phyloP scores from a whole-genome alignment of 2,329 filamentous ascomycete genomes.

The Ceratocystis cacaofunesta region DNA sequence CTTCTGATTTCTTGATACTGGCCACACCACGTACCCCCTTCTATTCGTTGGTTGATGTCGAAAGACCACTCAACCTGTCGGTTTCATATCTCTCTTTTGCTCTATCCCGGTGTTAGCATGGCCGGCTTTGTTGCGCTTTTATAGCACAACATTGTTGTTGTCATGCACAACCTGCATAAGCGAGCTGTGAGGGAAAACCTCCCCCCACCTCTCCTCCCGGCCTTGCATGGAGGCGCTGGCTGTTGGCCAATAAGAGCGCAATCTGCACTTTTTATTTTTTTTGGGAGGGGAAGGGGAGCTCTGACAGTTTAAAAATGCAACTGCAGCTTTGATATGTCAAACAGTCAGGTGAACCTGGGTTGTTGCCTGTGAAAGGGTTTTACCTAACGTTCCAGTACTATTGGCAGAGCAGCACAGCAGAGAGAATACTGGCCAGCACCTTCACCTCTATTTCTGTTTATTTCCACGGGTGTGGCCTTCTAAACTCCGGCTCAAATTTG shows the following conservation, averaged over 20 bases:
- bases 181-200: background rate
- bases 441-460: background rate
- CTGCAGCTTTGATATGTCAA: no score
- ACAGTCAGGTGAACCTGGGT: background rate
- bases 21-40: background rate
- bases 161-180: slow-evolving; percentile 1
- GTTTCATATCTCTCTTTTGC: background rate
- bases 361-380: background rate
- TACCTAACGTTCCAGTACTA: background rate
- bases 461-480: background rate
- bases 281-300: no score
- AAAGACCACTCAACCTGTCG: background rate
- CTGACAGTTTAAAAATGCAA: no score
- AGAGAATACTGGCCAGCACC: background rate
- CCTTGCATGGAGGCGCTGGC: background rate
- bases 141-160: background rate
- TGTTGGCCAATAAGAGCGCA: background rate
- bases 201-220: background rate
- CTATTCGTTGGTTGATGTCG: background rate
- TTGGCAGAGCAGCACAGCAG: background rate
- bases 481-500: background rate
- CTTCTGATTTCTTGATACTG: background rate
- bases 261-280: no score
- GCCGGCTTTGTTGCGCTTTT: background rate
- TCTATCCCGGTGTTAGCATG: background rate